Conservation (phyloP, 257 asterid species). For the Nicotiana otophora region DNA sequence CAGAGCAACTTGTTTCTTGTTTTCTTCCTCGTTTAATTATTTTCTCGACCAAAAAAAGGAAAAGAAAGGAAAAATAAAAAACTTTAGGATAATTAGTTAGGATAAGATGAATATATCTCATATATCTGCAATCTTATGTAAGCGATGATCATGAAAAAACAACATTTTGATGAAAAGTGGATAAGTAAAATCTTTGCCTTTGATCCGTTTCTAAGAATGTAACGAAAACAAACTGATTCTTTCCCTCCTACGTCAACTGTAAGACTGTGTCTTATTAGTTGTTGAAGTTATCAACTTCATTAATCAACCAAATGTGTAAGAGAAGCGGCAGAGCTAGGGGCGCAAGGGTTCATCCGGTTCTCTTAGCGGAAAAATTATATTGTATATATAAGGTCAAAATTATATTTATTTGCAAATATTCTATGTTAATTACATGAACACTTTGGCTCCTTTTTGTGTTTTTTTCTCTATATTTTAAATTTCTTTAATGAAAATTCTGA, state of each 20-base stretch:
- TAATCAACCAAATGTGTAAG: background rate
- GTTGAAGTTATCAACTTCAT: background rate
- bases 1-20: background rate
- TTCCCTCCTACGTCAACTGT: background rate
- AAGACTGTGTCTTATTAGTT: background rate
- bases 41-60: background rate
- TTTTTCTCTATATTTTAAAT: no score
- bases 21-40: background rate
- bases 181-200: background rate
- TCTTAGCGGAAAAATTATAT: no score
- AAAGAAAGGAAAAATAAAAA: background rate
- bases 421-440: no score
- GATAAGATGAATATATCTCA: constrained; percentile 3
- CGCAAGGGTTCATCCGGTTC: no score
- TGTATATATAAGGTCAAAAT: no score
- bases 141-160: background rate
- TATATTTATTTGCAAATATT: no score
- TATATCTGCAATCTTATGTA: background rate
- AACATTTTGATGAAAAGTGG: constrained; percentile 1
- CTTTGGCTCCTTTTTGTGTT: no score
- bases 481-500: no score
- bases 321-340: no score
- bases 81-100: background rate
- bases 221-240: background rate
- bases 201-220: background rate